A percentile compares a stretch with the other conserved stretches of the same genome.
Evolutionary conservation across 495 filamentous ascomycete genomes (phyloP).

Genomic region (Aspergillus campestris): DNA sequence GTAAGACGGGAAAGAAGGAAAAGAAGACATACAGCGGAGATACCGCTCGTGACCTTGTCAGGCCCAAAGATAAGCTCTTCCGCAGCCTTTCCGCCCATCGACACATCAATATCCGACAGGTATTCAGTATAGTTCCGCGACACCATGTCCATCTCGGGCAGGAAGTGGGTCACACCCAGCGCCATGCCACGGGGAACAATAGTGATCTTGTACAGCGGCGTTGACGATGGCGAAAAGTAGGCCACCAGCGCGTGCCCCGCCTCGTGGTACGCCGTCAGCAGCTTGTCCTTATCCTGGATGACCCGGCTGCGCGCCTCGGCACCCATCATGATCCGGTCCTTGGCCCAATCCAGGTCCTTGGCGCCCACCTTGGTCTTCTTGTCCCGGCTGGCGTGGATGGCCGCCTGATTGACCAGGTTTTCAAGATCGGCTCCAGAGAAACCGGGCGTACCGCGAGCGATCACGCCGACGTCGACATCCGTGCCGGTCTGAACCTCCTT

Average conservation of each 20-base stretch:
- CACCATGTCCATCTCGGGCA: conserved; percentile 86
- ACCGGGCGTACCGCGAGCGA: conserved; percentile 80
- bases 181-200: conserved; percentile 84
- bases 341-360: conserved; percentile 89
- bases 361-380: conserved; percentile 65
- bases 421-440: conserved; percentile 94
- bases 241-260: conserved; percentile 89
- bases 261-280: conserved; percentile 94
- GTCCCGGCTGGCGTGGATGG: conserved; percentile 77
- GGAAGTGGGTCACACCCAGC: conserved; percentile 73
- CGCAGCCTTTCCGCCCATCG: conserved; percentile 87
- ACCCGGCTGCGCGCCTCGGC: conserved; percentile 81
- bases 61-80: conserved; percentile 87
- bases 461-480: conserved; percentile 71
- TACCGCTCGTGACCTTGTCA: conserved; percentile 80
- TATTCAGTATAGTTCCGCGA: conserved; percentile 62
- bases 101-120: conserved; percentile 66
- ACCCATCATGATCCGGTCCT: conserved; percentile 97
- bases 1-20: not conserved
- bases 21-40: conserved; percentile 51
- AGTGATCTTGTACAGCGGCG: conserved; percentile 89
- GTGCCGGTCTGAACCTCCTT: conserved; percentile 70
- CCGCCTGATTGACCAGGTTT: conserved; percentile 94
- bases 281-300: conserved; percentile 77
- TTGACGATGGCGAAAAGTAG: conserved; percentile 63